Evolutionary conservation across 1,284 basidiomycete genomes (phyloP).

Genomic region (Malassezia furfur): DNA sequence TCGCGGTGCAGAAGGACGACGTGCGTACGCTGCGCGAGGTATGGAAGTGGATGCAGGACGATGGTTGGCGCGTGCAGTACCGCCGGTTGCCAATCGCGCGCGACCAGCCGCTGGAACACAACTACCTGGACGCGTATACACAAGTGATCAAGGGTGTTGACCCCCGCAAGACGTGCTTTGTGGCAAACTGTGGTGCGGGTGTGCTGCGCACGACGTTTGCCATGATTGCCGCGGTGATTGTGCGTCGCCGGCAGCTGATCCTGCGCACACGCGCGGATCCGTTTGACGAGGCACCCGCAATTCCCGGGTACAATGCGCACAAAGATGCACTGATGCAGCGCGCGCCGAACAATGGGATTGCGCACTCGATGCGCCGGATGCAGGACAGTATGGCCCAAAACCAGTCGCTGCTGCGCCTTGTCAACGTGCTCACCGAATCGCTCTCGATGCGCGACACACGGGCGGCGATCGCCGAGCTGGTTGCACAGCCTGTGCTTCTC

Average conservation of each 20-base stretch:
- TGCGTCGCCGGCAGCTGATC: constrained; percentile 79
- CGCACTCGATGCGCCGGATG: constrained; percentile 8
- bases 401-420: constrained; percentile 69
- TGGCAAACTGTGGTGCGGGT: constrained; percentile 96
- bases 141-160: constrained; percentile 71
- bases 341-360: neutral
- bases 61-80: constrained; percentile 70
- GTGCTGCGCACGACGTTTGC: constrained; percentile 93
- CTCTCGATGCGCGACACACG: constrained; percentile 41
- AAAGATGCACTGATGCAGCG: neutral
- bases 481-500: constrained; percentile 36
- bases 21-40: constrained; percentile 82
- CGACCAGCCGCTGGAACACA: constrained; percentile 45
- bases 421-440: constrained; percentile 73
- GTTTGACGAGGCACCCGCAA: constrained; percentile 47
- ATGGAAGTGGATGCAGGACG: constrained; percentile 58
- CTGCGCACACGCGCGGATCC: constrained; percentile 67
- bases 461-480: constrained; percentile 33
- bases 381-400: constrained; percentile 56
- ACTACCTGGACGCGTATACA: constrained; percentile 74
- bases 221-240: constrained; percentile 84
- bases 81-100: constrained; percentile 75
- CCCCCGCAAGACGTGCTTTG: constrained; percentile 69
- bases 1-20: constrained; percentile 71
- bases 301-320: neutral